phyloP scores from a whole-genome alignment of 495 filamentous ascomycete genomes.

The Neurospora sp. region DNA sequence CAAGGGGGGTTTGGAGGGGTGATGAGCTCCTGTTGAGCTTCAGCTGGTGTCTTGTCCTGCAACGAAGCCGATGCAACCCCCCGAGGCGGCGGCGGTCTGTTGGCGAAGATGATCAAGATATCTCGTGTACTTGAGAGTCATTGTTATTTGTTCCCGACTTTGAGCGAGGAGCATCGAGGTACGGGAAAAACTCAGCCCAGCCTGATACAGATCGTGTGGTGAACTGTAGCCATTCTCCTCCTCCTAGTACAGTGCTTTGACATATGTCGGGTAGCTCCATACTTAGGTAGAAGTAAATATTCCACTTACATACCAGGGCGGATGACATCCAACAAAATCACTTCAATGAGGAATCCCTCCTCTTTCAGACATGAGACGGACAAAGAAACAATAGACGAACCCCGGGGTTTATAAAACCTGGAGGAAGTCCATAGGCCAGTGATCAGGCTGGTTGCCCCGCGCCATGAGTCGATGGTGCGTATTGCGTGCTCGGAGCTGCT shows the following conservation, averaged over 20 bases:
- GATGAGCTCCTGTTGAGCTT: no score
- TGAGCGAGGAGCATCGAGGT: no score
- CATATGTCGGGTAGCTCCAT: neutral
- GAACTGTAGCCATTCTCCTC: neutral
- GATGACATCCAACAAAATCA: no score
- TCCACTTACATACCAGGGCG: neutral
- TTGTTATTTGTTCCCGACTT: no score
- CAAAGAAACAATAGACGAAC: neutral
- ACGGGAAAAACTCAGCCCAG: no score
- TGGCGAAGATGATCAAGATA: no score
- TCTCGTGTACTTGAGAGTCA: no score
- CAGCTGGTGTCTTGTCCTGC: no score
- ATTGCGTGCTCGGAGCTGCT: constrained; percentile 23
- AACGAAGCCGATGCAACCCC: no score
- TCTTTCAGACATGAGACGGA: neutral
- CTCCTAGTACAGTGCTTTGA: neutral
- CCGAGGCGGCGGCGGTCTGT: no score
- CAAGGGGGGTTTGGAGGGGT: no score
- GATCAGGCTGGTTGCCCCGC: constrained; percentile 11
- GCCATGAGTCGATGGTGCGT: constrained; percentile 20
- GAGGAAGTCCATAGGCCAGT: neutral
- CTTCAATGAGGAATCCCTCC: neutral
- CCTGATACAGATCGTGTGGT: no score
- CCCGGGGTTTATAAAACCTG: neutral
- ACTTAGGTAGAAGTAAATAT: neutral